Base-by-base conservation (phyloP, 1,284 basidiomycete genomes). In the Lentinula novae-zelandiae region DNA sequence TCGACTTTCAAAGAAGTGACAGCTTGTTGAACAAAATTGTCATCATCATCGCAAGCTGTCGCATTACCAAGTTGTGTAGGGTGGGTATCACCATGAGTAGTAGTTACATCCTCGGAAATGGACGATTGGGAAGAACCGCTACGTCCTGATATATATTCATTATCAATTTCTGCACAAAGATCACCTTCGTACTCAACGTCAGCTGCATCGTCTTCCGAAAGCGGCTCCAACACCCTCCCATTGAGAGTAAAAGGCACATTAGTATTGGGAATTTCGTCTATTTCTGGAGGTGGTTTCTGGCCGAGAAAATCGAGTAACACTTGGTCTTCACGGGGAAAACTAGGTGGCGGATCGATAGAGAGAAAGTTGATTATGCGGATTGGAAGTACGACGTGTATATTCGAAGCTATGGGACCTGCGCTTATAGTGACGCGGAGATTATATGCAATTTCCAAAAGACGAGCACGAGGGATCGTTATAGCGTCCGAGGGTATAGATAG, bases 391-490 rank as follows among this genome's bases (percentile, higher is more conserved):
- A 89, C 87, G 46, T 82, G 79, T 27, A 90, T 75, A 62, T 90
- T 86, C 3, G 88, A 79, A 1, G 82, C 79, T 55, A 94, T 77
- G 2, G 84, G 79, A 15, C 87, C 87, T 2, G 81, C 78, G 66
- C 85, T 85, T 53, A 93, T 75, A 1, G 85, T 85, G 27, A 95
- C 84, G 57, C 86, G 87, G 63, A 97, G 76, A 4, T 79, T 77
- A 70, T 96, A 95, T 57, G 85, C 81, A 46, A 97, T 87, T 70
- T 96, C 93, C 42, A 98, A 72, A 13, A 96, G 81, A 40, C 87
- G 80, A 36, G 87, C 86, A 38, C 90, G 84, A n/a, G 82, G 69
- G 44, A 96, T 82, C 0, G 92, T 86, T 36, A 97, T 73, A 6
- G 89, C 83, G 62, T 94, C 90, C 13, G 82, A 70, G 17, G 94